Percentiles rank a stretch among this genome's conserved stretches.
phyloP scores from a whole-genome alignment of 805 yeast genomes.

The Saccharomycodes ludwigii region DNA sequence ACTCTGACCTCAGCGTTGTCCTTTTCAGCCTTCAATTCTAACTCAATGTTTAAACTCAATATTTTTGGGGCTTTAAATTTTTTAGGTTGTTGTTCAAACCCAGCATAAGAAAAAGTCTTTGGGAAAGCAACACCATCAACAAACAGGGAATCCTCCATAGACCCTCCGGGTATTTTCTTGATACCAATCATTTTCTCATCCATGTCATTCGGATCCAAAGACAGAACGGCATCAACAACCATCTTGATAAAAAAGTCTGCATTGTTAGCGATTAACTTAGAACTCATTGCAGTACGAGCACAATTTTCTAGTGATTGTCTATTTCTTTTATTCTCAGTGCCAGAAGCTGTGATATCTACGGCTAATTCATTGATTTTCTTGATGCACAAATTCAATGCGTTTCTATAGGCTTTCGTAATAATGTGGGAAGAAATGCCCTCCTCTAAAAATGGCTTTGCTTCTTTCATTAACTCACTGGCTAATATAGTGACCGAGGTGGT shows the following conservation, averaged over 20 bases:
- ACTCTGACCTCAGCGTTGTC: constrained; percentile 98
- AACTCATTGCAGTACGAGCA: constrained; percentile 96
- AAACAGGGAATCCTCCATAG: constrained; percentile 84
- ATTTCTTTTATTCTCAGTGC: constrained; percentile 37
- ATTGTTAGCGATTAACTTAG: constrained; percentile 81
- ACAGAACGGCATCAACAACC: constrained; percentile 91
- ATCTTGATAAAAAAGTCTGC: constrained; percentile 83
- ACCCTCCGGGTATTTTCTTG: constrained; percentile 92
- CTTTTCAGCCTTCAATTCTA: constrained; percentile 95
- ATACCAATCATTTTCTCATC: constrained; percentile 89
- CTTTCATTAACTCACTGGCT: constrained; percentile 91
- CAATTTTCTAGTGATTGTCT: constrained; percentile 77
- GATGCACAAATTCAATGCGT: constrained; percentile 69
- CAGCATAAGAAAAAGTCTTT: constrained; percentile 95
- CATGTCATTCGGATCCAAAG: constrained; percentile 72
- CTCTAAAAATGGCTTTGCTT: constrained; percentile 81
- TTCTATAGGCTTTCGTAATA: constrained; percentile 76
- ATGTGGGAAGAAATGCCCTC: constrained; percentile 92
- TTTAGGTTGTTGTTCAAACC: constrained; percentile 98
- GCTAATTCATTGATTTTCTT: constrained; percentile 62
- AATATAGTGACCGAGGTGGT: constrained; percentile 90
- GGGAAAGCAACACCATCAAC: constrained; percentile 94
- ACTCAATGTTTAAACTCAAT: constrained; percentile 76
- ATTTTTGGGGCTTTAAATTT: constrained; percentile 68
- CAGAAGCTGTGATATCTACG: constrained; percentile 47